phyloP scores from a whole-genome alignment of 768 basidiomycete species.

The Aureoboletus auriporus region DNA sequence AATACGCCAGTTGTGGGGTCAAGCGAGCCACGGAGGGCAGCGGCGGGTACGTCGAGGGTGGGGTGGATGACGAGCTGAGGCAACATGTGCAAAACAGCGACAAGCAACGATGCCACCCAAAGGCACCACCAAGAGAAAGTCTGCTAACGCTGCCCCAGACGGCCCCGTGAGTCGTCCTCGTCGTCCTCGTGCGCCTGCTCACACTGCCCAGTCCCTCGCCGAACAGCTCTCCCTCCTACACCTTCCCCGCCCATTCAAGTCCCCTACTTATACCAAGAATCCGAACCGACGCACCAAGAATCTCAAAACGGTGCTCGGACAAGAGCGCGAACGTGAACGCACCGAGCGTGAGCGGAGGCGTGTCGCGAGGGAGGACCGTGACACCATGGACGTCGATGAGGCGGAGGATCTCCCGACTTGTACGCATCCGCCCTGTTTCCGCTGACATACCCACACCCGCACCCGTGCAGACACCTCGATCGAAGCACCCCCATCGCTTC shows the following conservation, averaged over 20 bases:
- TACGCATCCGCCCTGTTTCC: slow-evolving; percentile 30
- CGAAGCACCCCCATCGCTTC: slow-evolving; percentile 78
- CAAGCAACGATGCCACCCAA: slow-evolving; percentile 26
- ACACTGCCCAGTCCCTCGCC: slow-evolving; percentile 51
- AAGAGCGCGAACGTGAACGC: slow-evolving; percentile 77
- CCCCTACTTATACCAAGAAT: slow-evolving; percentile 64
- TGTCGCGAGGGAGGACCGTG: slow-evolving; percentile 42
- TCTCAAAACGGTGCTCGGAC: slow-evolving; percentile 70
- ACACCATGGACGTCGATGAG: slow-evolving; percentile 54
- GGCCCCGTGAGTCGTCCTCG: slow-evolving; percentile 18
- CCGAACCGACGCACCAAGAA: slow-evolving; percentile 72
- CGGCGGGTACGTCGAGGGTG: background rate
- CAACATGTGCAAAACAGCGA: background rate
- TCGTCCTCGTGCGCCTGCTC: background rate
- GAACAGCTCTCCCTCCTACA: slow-evolving; percentile 74
- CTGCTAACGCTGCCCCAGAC: slow-evolving; percentile 4
- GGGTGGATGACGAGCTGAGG: background rate
- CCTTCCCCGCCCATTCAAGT: slow-evolving; percentile 74
- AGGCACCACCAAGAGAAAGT: slow-evolving; percentile 20
- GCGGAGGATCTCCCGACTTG: slow-evolving; percentile 73
- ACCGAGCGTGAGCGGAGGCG: slow-evolving; percentile 58
- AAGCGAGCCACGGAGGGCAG: slow-evolving; percentile 49
- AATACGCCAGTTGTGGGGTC: slow-evolving; percentile 65
- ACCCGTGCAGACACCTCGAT: slow-evolving; percentile 61
- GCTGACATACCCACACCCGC: too few species aligned